A percentile compares a stretch with the other conserved stretches of the same genome.
Conservation (phyloP, 441 rosid genomes). For the Dalechampia spathulata region DNA sequence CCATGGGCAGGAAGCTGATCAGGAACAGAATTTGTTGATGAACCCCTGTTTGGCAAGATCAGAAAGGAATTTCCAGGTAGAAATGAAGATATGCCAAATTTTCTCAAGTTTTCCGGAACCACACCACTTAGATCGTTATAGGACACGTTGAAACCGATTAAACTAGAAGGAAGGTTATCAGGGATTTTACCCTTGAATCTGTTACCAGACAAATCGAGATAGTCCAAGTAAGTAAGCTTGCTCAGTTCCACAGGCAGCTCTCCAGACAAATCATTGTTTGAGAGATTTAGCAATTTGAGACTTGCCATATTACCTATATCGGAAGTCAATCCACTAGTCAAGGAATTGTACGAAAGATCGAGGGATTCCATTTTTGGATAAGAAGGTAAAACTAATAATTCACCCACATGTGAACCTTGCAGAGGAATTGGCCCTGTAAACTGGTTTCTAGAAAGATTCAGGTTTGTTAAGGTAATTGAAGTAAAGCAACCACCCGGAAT, state of each 20-base stretch:
- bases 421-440: slow-evolving; percentile 66
- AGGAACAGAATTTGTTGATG: slow-evolving; percentile 19
- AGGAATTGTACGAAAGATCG: slow-evolving; percentile 78
- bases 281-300: slow-evolving; percentile 57
- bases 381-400: slow-evolving; percentile 40
- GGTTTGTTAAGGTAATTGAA: slow-evolving; percentile 43
- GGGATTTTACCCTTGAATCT: slow-evolving; percentile 67
- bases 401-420: slow-evolving; percentile 46
- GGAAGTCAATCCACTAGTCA: slow-evolving; percentile 54
- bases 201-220: slow-evolving; percentile 82
- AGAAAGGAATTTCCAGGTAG: slow-evolving; percentile 59
- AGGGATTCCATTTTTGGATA: slow-evolving; percentile 63
- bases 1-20: slow-evolving; percentile 7
- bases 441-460: slow-evolving; percentile 77
- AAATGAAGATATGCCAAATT: slow-evolving; percentile 53
- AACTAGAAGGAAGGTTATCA: slow-evolving; percentile 44
- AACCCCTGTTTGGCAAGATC: slow-evolving; percentile 23
- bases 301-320: slow-evolving; percentile 57
- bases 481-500: slow-evolving; percentile 59
- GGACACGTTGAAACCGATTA: slow-evolving; percentile 66
- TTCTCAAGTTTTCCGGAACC: slow-evolving; percentile 49
- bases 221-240: slow-evolving; percentile 58
- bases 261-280: slow-evolving; percentile 58
- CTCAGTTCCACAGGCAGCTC: slow-evolving; percentile 64
- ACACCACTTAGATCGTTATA: slow-evolving; percentile 63